Evolutionary conservation across 305 asterid genomes (phyloP).

Genomic region (Solanum chacoense): DNA sequence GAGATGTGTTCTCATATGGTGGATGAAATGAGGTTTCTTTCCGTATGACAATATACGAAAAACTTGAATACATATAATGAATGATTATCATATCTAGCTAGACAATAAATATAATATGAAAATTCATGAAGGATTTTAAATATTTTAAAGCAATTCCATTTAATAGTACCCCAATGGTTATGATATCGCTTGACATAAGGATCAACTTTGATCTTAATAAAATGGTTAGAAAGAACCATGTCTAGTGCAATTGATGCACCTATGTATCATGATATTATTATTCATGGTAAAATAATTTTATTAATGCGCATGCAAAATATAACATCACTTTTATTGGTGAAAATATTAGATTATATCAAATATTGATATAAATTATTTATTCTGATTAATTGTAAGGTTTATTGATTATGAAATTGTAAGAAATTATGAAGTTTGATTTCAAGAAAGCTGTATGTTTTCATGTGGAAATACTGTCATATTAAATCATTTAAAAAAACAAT

Average conservation of each 20-base stretch:
- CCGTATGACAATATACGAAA: not conserved
- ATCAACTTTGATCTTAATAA: not conserved
- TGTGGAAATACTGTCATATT: not conserved
- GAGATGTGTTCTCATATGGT: not conserved
- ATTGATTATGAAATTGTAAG: not conserved
- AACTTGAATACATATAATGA: not conserved
- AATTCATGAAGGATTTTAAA: not conserved
- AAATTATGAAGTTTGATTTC: not conserved
- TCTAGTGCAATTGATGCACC: not conserved
- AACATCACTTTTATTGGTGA: not conserved
- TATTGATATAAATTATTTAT: no score
- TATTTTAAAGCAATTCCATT: not conserved
- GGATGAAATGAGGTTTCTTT: not conserved
- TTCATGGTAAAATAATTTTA: not conserved
- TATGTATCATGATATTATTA: not conserved
- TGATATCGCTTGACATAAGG: not conserved
- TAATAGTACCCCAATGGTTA: not conserved
- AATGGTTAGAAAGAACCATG: not conserved
- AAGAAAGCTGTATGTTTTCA: not conserved
- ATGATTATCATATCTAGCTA: not conserved
- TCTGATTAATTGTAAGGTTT: no score
- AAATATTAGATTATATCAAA: no score
- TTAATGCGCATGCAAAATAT: not conserved
- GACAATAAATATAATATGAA: not conserved
- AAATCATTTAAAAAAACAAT: not conserved